Conservation (phyloP, 805 yeast species). For the Millerago galiae region DNA sequence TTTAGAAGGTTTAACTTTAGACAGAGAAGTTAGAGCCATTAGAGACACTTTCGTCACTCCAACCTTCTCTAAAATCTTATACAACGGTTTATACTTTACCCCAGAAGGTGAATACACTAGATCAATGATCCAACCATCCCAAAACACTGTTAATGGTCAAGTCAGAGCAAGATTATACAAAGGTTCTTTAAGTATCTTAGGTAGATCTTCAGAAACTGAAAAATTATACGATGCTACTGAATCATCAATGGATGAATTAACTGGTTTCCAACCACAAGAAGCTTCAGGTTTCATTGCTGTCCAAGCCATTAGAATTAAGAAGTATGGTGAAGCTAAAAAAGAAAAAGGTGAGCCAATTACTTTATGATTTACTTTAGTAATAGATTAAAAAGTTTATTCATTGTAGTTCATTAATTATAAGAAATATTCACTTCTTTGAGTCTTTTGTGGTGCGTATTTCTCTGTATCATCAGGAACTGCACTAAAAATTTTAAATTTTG, state of each 20-base stretch:
- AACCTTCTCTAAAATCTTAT: constrained; percentile 79
- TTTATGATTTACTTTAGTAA: constrained; percentile 24
- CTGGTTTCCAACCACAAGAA: constrained; percentile 96
- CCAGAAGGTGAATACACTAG: constrained; percentile 98
- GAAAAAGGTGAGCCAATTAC: constrained; percentile 53
- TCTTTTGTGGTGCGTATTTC: constrained; percentile 27
- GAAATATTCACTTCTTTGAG: constrained; percentile 30
- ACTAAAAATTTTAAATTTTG: constrained; percentile 87
- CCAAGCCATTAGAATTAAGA: constrained; percentile 96
- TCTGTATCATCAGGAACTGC: constrained; percentile 83
- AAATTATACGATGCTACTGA: constrained; percentile 96
- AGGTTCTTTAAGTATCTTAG: constrained; percentile 78
- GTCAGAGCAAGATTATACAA: constrained; percentile 93
- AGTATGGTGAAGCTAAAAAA: constrained; percentile 93
- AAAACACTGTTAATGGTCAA: constrained; percentile 90
- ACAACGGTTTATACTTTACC: constrained; percentile 96
- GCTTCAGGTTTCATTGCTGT: constrained; percentile 97
- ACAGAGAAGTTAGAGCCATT: constrained; percentile 94
- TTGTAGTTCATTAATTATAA: constrained; percentile 12
- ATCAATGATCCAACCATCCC: constrained; percentile 91
- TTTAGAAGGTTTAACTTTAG: constrained; percentile 93
- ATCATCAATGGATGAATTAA: constrained; percentile 98
- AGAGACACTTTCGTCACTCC: constrained; percentile 96
- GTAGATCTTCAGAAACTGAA: constrained; percentile 94
- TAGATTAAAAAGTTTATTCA: background rate